A percentile compares a stretch with the other conserved stretches of the same genome.
phyloP scores from a whole-genome alignment of 73 alveolate genomes.

The Paramecium octaurelia region DNA sequence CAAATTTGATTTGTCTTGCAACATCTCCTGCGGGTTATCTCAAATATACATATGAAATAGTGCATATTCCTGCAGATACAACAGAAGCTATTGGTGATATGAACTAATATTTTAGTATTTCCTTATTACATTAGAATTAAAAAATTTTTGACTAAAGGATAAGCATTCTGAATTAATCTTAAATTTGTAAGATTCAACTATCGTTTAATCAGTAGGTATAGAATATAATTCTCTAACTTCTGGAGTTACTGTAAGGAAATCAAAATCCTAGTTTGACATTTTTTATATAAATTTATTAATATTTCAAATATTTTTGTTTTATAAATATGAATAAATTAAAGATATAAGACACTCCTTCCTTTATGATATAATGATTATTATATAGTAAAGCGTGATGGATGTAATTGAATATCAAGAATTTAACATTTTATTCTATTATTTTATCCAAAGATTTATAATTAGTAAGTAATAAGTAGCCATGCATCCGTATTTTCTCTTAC shows the following conservation, averaged over 20 bases:
- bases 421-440: too few species aligned
- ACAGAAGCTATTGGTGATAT: background rate
- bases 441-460: too few species aligned
- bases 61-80: background rate
- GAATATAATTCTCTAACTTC: background rate
- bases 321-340: background rate
- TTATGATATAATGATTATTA: too few species aligned
- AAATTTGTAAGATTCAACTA: background rate
- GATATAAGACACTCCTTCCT: background rate
- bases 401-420: too few species aligned
- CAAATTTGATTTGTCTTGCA: background rate
- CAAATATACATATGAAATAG: background rate
- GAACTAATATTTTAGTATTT: background rate
- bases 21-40: constrained; percentile 28
- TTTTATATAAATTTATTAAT: background rate
- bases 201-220: background rate
- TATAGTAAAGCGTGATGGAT: too few species aligned
- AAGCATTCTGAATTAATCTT: background rate
- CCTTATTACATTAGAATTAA: background rate
- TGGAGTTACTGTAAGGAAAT: constrained; percentile 21
- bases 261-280: constrained; percentile 4
- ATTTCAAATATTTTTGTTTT: background rate
- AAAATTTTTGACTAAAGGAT: background rate
- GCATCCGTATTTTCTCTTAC: too few species aligned
- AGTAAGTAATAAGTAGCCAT: too few species aligned